Base-by-base conservation (phyloP, 108 stramenopile genomes). In the Cylindrotheca closterium region DNA sequence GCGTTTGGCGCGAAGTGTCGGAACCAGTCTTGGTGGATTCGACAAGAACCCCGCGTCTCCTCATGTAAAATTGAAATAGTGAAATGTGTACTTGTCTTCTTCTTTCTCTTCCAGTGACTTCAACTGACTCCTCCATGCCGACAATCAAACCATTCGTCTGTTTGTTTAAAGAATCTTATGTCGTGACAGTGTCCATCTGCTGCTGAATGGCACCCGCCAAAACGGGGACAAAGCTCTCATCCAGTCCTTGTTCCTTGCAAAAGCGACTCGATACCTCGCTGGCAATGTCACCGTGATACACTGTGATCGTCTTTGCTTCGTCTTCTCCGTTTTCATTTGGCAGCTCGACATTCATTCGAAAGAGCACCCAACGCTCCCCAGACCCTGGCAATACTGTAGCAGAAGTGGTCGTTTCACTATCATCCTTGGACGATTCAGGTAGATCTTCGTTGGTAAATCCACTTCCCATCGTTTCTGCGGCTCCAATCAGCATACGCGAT, bases 311-410 rank as follows among this genome's bases (percentile, higher is more conserved):
- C 5, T 27, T 42, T 23, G n/a, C 26, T 17, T 63, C 62, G 7
- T 42, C 37, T 15, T 7, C 37, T 10, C 37, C 7, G 15, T 15
- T 15, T 10, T 15, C 7, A 42, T 15, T 15, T 1, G 58, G 57
- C 12, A 70, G 28, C 28, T 70, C 62, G 7, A 70, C 51, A 27
- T 62, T 70, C 69, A 70, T 70, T 27, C 45, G 51, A 46, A 70
- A 70, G 23, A 70, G 54, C 1, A 70, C 31, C 53, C 53, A 70
- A 5, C 62, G 60, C 30, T 70, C 69, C 17, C 69, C 69, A 47
- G 47, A 57, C 19, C 42, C 66, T n/a, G n/a, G n/a, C n/a, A n/a
- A n/a, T 23, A 23, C 28, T 10, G 32, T 18, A 15, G 29, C 23
- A 37, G 12, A 52, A 3, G 8, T 53, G 22, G 24, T 62, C 1